Base-by-base conservation (phyloP, 805 yeast genomes). In the Ogataea methylovora region DNA sequence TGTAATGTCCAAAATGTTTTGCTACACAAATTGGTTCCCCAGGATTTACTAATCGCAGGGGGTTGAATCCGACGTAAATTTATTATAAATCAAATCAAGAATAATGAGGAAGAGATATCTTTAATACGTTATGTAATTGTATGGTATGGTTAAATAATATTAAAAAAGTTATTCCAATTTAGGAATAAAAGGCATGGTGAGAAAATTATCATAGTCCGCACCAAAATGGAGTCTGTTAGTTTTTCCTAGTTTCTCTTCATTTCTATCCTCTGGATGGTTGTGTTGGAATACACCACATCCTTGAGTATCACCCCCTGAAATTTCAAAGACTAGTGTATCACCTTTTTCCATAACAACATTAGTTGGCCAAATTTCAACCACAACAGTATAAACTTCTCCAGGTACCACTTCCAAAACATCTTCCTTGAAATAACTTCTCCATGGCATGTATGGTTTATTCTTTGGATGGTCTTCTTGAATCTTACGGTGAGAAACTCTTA, bases 361-460 rank as follows among this genome's bases (percentile, higher is more conserved):
- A 3, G 39, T 36, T 11, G 39, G 39, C 39, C 39, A 36, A n/a
- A 36, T 16, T 24, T 36, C 39, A 18, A 36, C 36, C 12, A 36
- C 36, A 24, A 33, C 39, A 15, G 32, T 30, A 30, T 36, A 36
- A 13, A 36, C 36, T 12, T 21, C 26, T 14, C 33, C 22, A 4
- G 39, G 39, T 3, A 8, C 26, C 18, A 36, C 36, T 23, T 36
- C 34, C 20, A 11, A 20, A 8, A 33, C 20, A 20, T 36, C 39
- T 19, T 29, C 33, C 16, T 33, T 36, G 30, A 19, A n/a, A 29
- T 36, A 36, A 4, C 30, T 28, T 24, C 39, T 32, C 27, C 26
- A 25, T 7, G 39, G 39, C 15, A 36, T 24, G 13, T 36, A 33
- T 6, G 26, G 27, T 29, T 34, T 36, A 15, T 18, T 16, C 29